Base-by-base conservation (phyloP, 257 asterid species). In the Rubia yunnanensis region DNA sequence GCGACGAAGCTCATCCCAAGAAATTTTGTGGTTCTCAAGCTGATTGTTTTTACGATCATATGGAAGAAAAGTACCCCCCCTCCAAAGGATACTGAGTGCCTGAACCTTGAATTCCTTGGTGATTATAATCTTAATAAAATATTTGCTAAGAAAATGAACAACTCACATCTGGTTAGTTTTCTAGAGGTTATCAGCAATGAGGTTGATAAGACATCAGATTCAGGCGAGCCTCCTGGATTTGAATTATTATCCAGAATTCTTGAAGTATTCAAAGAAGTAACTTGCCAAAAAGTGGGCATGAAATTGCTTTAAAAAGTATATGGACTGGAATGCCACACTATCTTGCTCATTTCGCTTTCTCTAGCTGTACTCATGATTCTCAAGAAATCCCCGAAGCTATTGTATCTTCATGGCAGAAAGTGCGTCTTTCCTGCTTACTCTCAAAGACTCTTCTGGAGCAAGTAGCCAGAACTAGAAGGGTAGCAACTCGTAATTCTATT, bases 291-390 rank as follows among this genome's bases (percentile, higher is more conserved):
- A n/a, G n/a, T n/a, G n/a, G n/a, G n/a, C n/a, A n/a, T n/a, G n/a
- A n/a, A n/a, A n/a, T n/a, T n/a, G n/a, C n/a, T 54, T 62, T 81
- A 63, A 83, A 76, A 74, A 74, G 79, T 70, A 67, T 70, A 30
- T 85, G 73, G 78, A 64, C 83, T 46, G 60, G 76, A 66, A 74
- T 85, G 75, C 88, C 89, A 23, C 63, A 76, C 65, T 63, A 59
- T 73, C 56, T 85, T 38, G 73, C 79, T 66, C 79, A 70, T 24
- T 62, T 82, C 68, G 63, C 81, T 56, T 77, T 85, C 64, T 74
- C 87, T 24, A 67, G 84, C 57, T 80, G 78, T 70, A 57, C 60
- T 0, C 76, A 74, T 64, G 46, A 85, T 69, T n/a, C n/a, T n/a
- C 61, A 66, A 5, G 72, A 71, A 72, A 53, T 79, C 41, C 71